Percentiles rank a stretch among this genome's conserved stretches.
phyloP scores from a whole-genome alignment of 106 monocot species.

The Triglochin maritima region DNA sequence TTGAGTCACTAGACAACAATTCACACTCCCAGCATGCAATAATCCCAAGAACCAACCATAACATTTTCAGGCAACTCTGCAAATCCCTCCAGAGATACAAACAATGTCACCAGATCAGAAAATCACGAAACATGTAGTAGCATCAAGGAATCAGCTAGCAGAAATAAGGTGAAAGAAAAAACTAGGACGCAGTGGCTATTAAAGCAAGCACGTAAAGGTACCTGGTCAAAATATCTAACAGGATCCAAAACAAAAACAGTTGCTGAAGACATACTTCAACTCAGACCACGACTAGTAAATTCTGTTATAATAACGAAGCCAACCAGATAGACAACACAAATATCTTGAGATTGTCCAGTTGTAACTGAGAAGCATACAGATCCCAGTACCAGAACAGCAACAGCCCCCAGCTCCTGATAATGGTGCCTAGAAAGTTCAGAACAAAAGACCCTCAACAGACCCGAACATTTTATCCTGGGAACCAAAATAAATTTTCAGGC shows the following conservation, averaged over 20 bases:
- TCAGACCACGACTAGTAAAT: slow-evolving; percentile 1
- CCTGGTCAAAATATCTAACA: slow-evolving; percentile 9
- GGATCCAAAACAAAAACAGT: slow-evolving; percentile 17
- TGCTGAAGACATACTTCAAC: slow-evolving; percentile 2
- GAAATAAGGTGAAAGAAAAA: not conserved
- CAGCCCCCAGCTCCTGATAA: not conserved
- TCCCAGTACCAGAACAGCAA: not conserved
- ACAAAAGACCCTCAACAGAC: not conserved
- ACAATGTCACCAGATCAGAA: not conserved
- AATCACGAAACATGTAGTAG: not conserved
- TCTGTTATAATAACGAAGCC: not conserved
- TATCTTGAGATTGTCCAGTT: not conserved
- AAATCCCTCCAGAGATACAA: not conserved
- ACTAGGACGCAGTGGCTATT: not conserved
- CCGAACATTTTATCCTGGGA: not conserved
- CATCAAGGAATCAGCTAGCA: not conserved
- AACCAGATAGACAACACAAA: slow-evolving; percentile 3
- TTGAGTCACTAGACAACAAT: too few relatives aligned
- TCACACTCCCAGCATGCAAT: not conserved
- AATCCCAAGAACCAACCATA: not conserved
- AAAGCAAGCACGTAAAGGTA: slow-evolving; percentile 11
- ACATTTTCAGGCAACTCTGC: not conserved
- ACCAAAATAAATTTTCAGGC: not conserved
- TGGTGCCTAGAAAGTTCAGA: too few relatives aligned
- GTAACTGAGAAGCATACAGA: not conserved